Evolutionary conservation across 2,329 filamentous ascomycete genomes (phyloP).

Genomic region (Aspergillus tamarii): DNA sequence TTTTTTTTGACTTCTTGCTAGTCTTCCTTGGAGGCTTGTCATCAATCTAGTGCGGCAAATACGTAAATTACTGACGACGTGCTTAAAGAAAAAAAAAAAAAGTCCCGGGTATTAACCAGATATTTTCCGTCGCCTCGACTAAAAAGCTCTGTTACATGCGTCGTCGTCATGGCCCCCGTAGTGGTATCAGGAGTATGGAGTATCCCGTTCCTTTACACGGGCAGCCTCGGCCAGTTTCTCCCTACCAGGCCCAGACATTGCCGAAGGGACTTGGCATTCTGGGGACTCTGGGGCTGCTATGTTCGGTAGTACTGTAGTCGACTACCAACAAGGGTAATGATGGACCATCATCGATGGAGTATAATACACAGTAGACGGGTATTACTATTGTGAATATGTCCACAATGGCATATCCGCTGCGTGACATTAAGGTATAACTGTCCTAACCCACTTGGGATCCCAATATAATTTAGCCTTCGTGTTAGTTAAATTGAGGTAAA

Average conservation of each 20-base stretch:
- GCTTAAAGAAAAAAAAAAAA: no score
- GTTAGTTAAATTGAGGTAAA: not conserved
- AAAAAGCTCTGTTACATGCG: not conserved
- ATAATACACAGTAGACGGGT: not conserved
- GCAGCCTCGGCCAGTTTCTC: not conserved
- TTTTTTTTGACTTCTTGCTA: not conserved
- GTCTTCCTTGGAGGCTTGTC: not conserved
- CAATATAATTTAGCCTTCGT: not conserved
- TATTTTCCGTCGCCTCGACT: not conserved
- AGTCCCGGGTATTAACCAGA: not conserved
- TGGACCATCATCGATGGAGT: not conserved
- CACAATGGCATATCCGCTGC: not conserved
- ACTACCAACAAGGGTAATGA: not conserved
- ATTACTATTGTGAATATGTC: not conserved
- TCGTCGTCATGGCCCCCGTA: not conserved
- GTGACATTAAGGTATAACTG: not conserved
- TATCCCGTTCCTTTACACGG: not conserved
- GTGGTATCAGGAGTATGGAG: not conserved
- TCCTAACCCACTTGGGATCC: not conserved
- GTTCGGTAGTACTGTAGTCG: not conserved
- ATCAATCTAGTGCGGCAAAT: not conserved
- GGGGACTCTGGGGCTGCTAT: not conserved
- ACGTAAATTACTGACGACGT: not conserved
- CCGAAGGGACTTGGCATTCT: conserved; percentile 15
- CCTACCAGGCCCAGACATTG: conserved; percentile 8